Evolutionary conservation across 192 early-diverging fungal genomes (phyloP).

Genomic region (Entomortierella beljakovae): DNA sequence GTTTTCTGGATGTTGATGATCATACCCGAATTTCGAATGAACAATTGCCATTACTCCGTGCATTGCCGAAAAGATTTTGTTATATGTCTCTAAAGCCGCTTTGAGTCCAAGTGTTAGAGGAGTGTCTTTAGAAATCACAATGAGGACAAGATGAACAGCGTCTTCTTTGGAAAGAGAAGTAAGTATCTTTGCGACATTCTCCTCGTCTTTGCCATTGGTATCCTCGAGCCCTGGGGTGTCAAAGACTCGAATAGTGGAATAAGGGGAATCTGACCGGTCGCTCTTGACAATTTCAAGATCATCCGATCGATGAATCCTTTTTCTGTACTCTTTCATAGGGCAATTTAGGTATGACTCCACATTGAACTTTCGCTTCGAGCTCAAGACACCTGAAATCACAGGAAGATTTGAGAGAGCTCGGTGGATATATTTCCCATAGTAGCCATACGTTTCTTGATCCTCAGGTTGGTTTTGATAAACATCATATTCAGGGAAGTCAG

Average conservation of each 20-base stretch:
- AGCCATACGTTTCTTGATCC: not conserved
- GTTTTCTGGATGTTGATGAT: not conserved
- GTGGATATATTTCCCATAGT: not conserved
- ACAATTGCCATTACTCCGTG: not conserved
- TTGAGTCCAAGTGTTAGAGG: slow-evolving; percentile 7
- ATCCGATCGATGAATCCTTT: not conserved
- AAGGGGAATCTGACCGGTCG: not conserved
- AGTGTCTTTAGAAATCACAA: not conserved
- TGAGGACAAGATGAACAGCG: slow-evolving; percentile 17
- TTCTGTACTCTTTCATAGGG: not conserved
- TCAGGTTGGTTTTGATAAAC: not conserved
- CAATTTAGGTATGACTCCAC: not conserved
- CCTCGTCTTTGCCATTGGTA: slow-evolving; percentile 12
- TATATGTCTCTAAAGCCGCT: slow-evolving; percentile 5
- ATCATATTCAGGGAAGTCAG: not conserved
- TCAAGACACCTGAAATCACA: not conserved
- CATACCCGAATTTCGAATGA: slow-evolving; percentile 9
- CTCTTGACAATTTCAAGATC: not conserved
- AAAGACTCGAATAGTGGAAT: slow-evolving; percentile 11
- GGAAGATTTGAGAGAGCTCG: not conserved
- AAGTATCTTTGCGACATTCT: slow-evolving; percentile 17
- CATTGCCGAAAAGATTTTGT: slow-evolving; percentile 14
- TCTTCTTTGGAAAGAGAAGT: not conserved
- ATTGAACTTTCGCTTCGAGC: not conserved
- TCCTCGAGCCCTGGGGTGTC: slow-evolving; percentile 29